A percentile compares a stretch with the other conserved stretches of the same genome.
phyloP scores from a whole-genome alignment of 306 rosid species.

The Vicia sativa region DNA sequence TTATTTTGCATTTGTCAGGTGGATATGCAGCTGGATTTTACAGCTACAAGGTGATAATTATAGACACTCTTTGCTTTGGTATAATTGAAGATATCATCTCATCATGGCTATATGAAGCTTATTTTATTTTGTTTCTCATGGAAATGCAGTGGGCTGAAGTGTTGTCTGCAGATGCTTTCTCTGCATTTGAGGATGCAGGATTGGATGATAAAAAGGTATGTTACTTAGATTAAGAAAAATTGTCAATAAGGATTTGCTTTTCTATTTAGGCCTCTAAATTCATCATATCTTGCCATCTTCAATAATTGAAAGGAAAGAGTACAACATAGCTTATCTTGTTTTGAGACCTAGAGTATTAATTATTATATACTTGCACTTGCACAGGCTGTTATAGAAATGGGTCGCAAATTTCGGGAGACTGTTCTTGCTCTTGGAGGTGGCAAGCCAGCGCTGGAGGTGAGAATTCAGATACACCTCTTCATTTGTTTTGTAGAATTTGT shows the following conservation, averaged over 20 bases:
- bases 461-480: not conserved
- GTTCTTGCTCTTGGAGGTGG: conserved; percentile 99
- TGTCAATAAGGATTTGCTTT: conserved; percentile 25
- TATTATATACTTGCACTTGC: conserved; percentile 28
- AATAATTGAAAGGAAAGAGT: not conserved
- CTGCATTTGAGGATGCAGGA: conserved; percentile 96
- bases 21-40: conserved; percentile 99
- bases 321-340: not conserved
- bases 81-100: conserved; percentile 6
- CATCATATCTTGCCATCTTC: not conserved
- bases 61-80: not conserved
- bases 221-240: not conserved
- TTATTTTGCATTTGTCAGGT: conserved; percentile 38
- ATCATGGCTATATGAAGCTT: conserved; percentile 1
- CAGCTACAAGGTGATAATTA: conserved; percentile 73
- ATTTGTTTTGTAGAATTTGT: not conserved
- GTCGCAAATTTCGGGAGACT: conserved; percentile 83
- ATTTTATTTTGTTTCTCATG: conserved; percentile 21
- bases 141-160: conserved; percentile 97
- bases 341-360: not conserved
- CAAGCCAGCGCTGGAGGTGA: conserved; percentile 54
- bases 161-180: conserved; percentile 97
- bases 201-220: conserved; percentile 75
- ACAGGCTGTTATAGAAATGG: conserved; percentile 89
- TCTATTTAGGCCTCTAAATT: not conserved